A percentile compares a stretch with the other conserved stretches of the same genome.
Evolutionary conservation across 2,329 filamentous ascomycete genomes (phyloP).

Genomic region (Dothiorella sarmentorum): DNA sequence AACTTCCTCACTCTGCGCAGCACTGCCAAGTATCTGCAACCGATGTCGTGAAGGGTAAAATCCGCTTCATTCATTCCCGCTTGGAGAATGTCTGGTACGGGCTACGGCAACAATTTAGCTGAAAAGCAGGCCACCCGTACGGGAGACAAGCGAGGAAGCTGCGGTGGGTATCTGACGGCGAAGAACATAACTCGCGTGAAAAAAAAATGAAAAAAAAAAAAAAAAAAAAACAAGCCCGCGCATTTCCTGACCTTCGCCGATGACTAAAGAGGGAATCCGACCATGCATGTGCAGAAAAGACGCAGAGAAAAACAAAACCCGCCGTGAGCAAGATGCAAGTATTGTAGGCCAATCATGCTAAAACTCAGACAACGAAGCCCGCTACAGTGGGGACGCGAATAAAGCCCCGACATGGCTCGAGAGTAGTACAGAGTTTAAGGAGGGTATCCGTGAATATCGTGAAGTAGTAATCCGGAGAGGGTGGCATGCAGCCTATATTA

Average conservation of each 20-base stretch:
- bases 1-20: not conserved
- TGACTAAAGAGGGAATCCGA: conserved; percentile 5
- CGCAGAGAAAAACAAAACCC: not conserved
- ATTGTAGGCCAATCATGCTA: not conserved
- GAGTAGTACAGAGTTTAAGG: not conserved
- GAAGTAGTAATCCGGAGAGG: not conserved
- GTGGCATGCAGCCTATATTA: not conserved
- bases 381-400: not conserved
- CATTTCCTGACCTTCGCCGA: not conserved
- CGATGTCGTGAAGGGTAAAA: not conserved
- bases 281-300: not conserved
- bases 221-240: not conserved
- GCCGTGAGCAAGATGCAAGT: not conserved
- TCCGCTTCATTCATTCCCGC: not conserved
- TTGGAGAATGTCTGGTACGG: not conserved
- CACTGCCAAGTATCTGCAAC: not conserved
- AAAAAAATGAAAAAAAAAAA: not conserved
- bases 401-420: not conserved
- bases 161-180: conserved; percentile 7
- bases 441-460: conserved; percentile 1
- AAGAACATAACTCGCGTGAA: not conserved
- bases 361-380: not conserved
- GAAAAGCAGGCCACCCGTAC: not conserved
- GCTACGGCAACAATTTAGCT: not conserved
- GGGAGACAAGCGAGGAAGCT: not conserved